Percentiles rank a stretch among this genome's conserved stretches.
Evolutionary conservation across 305 asterid genomes (phyloP).

Genomic region (Andrographis paniculata): DNA sequence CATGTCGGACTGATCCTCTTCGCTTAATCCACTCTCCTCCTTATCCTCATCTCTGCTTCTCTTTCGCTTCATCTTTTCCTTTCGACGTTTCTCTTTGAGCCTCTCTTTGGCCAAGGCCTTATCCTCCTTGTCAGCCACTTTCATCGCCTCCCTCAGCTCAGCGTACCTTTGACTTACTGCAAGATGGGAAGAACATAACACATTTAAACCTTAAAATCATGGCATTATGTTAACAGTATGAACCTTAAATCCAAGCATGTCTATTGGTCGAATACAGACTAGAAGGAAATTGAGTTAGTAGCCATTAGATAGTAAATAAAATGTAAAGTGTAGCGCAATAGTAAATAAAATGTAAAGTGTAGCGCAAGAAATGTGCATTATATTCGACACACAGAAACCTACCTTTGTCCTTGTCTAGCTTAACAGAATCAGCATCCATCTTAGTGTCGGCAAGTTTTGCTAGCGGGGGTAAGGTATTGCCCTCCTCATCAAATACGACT

Average conservation of each 20-base stretch:
- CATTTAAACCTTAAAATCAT: neutral
- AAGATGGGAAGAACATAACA: neutral
- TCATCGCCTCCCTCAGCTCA: slow-evolving; percentile 54
- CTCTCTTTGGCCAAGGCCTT: slow-evolving; percentile 62
- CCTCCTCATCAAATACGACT: slow-evolving; percentile 85
- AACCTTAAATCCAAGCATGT: too few relatives aligned
- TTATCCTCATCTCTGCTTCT: slow-evolving; percentile 43
- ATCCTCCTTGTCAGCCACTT: slow-evolving; percentile 69
- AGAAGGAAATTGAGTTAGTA: too few relatives aligned
- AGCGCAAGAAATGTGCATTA: neutral
- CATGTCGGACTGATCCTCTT: slow-evolving; percentile 31
- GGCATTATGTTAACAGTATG: too few relatives aligned
- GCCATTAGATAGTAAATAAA: too few relatives aligned
- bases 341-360: too few relatives aligned
- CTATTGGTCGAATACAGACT: too few relatives aligned
- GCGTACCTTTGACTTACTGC: slow-evolving; percentile 65
- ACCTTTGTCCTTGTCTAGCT: slow-evolving; percentile 68
- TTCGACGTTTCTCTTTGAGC: slow-evolving; percentile 59
- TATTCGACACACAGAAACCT: neutral
- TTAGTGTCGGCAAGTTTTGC: slow-evolving; percentile 45
- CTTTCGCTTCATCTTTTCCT: slow-evolving; percentile 66
- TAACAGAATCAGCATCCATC: slow-evolving; percentile 26
- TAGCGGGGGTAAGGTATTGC: slow-evolving; percentile 71
- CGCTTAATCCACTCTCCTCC: slow-evolving; percentile 28
- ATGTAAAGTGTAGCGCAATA: too few relatives aligned